A percentile compares a stretch with the other conserved stretches of the same genome.
Evolutionary conservation across 768 basidiomycete species (phyloP).

Genomic region (Tulasnella sp.): DNA sequence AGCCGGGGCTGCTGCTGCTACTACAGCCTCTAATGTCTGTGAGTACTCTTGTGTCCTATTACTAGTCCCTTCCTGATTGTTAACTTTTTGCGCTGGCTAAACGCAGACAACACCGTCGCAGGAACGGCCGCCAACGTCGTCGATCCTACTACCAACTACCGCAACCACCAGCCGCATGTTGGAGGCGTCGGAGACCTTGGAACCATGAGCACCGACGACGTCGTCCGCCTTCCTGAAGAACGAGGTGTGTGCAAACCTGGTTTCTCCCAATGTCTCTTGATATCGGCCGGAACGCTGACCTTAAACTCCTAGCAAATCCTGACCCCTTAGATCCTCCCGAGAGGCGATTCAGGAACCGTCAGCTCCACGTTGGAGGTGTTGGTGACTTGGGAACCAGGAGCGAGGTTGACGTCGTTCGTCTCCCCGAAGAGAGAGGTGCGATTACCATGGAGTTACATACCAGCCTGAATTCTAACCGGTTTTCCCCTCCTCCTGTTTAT

Average conservation of each 20-base stretch:
- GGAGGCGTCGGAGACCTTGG: slow-evolving; percentile 26
- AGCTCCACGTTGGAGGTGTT: slow-evolving; percentile 8
- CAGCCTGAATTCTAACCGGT: too few species aligned
- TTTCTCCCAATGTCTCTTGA: neutral
- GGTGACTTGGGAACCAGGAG: slow-evolving; percentile 18
- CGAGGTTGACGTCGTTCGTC: slow-evolving; percentile 16
- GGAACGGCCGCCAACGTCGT: neutral
- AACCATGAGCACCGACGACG: neutral
- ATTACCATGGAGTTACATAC: too few species aligned
- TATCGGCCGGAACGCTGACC: neutral
- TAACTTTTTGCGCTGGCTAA: neutral
- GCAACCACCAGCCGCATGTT: neutral
- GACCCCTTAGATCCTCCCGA: neutral
- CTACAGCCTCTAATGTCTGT: neutral
- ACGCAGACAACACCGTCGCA: neutral
- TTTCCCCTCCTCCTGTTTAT: neutral
- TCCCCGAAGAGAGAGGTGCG: slow-evolving; percentile 17
- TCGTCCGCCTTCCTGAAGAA: slow-evolving; percentile 20
- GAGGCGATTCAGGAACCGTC: slow-evolving; percentile 3
- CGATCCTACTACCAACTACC: neutral
- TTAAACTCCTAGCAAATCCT: neutral
- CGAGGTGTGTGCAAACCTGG: neutral
- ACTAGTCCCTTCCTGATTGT: neutral
- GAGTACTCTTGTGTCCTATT: neutral
- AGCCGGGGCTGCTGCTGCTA: neutral